A percentile compares a stretch with the other conserved stretches of the same genome.
Conservation (phyloP, 768 basidiomycete genomes). For the Trametes meyenii region DNA sequence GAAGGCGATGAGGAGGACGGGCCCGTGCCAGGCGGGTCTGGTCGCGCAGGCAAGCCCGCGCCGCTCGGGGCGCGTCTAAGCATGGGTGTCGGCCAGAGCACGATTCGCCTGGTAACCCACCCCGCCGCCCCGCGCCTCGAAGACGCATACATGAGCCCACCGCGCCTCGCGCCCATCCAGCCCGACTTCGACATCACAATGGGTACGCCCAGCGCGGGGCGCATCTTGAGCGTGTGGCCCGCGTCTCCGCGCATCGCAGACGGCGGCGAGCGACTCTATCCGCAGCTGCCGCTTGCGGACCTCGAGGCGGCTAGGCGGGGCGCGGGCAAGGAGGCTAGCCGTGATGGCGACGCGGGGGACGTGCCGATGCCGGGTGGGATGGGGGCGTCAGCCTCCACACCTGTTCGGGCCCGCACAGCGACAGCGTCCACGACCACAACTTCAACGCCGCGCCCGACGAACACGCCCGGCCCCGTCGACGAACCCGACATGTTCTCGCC, state of each 20-base stretch:
- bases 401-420: slow-evolving; percentile 23
- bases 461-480: slow-evolving; percentile 36
- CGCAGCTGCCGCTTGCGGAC: slow-evolving; percentile 39
- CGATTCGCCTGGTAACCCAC: slow-evolving; percentile 49
- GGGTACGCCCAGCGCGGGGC: slow-evolving; percentile 48
- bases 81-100: slow-evolving; percentile 46
- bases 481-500: slow-evolving; percentile 47
- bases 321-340: neutral
- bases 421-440: slow-evolving; percentile 26
- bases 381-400: slow-evolving; percentile 20
- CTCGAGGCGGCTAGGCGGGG: slow-evolving; percentile 22
- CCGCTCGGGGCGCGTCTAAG: slow-evolving; percentile 64
- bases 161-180: slow-evolving; percentile 64
- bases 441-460: slow-evolving; percentile 33
- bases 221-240: slow-evolving; percentile 42
- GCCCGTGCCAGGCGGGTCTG: slow-evolving; percentile 62
- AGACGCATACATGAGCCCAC: slow-evolving; percentile 45
- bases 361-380: slow-evolving; percentile 43
- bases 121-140: slow-evolving; percentile 20
- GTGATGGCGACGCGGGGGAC: slow-evolving; percentile 31
- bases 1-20: slow-evolving; percentile 26
- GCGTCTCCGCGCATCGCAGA: slow-evolving; percentile 37
- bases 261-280: slow-evolving; percentile 41
- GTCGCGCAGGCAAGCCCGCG: slow-evolving; percentile 62
- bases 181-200: slow-evolving; percentile 71